Base-by-base conservation (phyloP, 2,329 filamentous ascomycete genomes). In the Aphanocladium album region DNA sequence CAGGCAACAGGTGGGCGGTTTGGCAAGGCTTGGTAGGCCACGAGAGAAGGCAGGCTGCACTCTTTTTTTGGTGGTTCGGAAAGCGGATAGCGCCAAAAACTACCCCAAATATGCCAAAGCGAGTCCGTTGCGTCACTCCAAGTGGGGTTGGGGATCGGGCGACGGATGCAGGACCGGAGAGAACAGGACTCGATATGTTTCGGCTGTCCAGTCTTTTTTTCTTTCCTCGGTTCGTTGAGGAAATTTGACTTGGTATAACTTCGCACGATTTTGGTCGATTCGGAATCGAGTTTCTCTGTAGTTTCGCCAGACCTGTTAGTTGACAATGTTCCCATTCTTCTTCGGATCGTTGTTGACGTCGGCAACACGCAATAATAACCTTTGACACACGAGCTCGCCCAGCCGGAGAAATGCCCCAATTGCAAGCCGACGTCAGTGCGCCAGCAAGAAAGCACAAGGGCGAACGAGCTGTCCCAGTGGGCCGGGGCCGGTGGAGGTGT, bases 1-100 rank as follows among this genome's bases (percentile, higher is more conserved):
- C 70, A 72, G 52, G 39, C 9, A 50, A 33, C 30, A 30, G 54
- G 54, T 21, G 30, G 43, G 27, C 53, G 53, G 47, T 50, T 50
- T 55, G 37, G 17, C 35, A 14, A 21, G 41, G 33, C 51, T 17
- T n/a, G n/a, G n/a, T n/a, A n/a, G n/a, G n/a, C n/a, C n/a, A n/a
- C n/a, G n/a, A n/a, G n/a, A n/a, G n/a, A n/a, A n/a, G n/a, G n/a
- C n/a, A n/a, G n/a, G n/a, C n/a, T n/a, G n/a, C n/a, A n/a, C n/a
- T 21, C 37, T 49, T 50, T 16, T 46, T 21, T 23, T 17, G 39
- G 45, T 59, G 47, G 56, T 45, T 59, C 56, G 39, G 56, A 59
- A 59, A 59, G 56, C 56, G 56, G 47, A 59, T 59, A 51, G 56
- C 56, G 57, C 57, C 49, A 53, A 53, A 53, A 53, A 2, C 19